Evolutionary conservation across 495 filamentous ascomycete species (phyloP), one percentile per base, ranked within the genome.

Genomic region (Penicillium arizonense): DNA sequence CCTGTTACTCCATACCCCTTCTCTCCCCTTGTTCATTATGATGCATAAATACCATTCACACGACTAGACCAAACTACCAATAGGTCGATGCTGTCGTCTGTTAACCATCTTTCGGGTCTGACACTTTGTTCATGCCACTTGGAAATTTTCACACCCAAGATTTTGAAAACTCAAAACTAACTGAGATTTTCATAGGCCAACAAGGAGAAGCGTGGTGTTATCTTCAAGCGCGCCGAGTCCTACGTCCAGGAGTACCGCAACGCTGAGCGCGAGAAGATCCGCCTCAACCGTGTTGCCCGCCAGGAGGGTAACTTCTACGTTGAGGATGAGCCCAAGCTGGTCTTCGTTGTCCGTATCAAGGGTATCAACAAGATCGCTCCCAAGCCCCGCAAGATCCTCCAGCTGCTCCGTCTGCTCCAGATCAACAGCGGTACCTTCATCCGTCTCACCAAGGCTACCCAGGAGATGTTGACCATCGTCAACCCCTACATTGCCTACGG

Each of bases 31-130:
- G 34, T 58, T 55, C 56, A 59, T 62, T 58, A 58, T 90, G 86
- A 90, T 91, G 85, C 48, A 96, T 75, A 92, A 18, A 82, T 81
- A 81, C 83, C 78, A 75, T 75, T 68, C 73, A 80, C 78, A 84
- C 88, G 86, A 93, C 92, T 98, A 98, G 95, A 87, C 83, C 78
- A 71, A 63, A 30, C 48, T 50, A 50, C 48, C 48, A 65, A 7
- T 5, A 54, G 69, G 88, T 91, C 94, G 66, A 97, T 98, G 94
- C 75, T 96, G 91, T 96, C 89, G 89, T 85, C 76, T 86, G 81
- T 86, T 87, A 95, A 87, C 91, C 91, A 97, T 97, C 94, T 98
- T 98, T 98, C 94, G 94, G 94, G 92, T 85, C 92, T 98, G 94
- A 98, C 58, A 50, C 63, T 18, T 18, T 67, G 67, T 64, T 71